phyloP scores from a whole-genome alignment of 176 grass and related monocot species.

The Phyllostachys edulis region DNA sequence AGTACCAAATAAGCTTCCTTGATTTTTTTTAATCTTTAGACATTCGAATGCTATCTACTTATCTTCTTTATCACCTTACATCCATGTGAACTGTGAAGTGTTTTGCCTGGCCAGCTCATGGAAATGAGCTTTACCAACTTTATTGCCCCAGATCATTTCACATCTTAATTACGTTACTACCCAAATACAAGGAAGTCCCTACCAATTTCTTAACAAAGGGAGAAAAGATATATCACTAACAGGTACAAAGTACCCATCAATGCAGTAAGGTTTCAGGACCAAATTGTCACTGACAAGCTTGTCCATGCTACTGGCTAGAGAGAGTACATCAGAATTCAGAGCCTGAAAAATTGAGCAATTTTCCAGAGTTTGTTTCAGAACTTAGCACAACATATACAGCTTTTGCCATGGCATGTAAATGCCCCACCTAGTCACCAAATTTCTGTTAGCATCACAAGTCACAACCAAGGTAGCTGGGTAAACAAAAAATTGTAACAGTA shows the following conservation, averaged over 20 bases:
- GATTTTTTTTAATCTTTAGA: neutral
- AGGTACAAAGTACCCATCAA: neutral
- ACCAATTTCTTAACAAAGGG: neutral
- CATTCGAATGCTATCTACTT: neutral
- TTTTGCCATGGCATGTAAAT: neutral
- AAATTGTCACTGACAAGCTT: neutral
- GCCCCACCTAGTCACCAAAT: neutral
- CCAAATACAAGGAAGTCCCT: neutral
- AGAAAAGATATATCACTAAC: neutral
- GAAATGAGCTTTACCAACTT: neutral
- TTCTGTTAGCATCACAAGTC: neutral
- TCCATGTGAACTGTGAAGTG: neutral
- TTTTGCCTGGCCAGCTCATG: neutral
- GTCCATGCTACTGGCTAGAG: neutral
- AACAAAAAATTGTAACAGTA: neutral
- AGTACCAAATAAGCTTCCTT: neutral
- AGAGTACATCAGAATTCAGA: neutral
- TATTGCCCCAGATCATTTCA: neutral
- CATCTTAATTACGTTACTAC: neutral
- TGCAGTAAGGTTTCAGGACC: neutral
- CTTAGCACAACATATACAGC: neutral
- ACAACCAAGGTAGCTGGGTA: neutral
- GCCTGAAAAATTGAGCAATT: neutral
- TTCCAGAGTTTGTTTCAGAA: neutral
- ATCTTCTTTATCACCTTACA: neutral